Evolutionary conservation across 306 rosid species (phyloP), one percentile per base, ranked within the genome.

Genomic region (Glycyrrhiza uralensis): DNA sequence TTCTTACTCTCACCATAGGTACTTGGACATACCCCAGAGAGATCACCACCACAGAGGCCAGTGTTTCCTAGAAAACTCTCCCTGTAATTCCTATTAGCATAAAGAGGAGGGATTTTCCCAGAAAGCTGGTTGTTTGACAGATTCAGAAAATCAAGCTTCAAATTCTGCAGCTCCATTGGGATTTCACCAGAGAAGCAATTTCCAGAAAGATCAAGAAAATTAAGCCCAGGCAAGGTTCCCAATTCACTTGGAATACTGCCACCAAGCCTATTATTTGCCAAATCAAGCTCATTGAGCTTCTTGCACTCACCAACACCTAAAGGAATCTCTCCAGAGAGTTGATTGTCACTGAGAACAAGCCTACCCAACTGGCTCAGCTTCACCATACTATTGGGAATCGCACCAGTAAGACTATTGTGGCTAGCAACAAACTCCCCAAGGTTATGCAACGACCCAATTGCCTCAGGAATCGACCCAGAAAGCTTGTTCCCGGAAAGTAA

Each of bases 201-300:
- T 17, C 81, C 62, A 15, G 94, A 86, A 68, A 90, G 94, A 84
- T 90, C 97, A 45, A 90, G 94, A 83, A 83, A 90, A 80, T 86
- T 90, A 62, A 90, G 97, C 45, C 44, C 90, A 0, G 87, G 85
- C 71, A 88, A 82, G 71, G 74, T 69, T 39, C 89, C 92, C 42
- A 90, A 77, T 75, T 88, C 87, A 60, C 56, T 76, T 7, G 92
- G 94, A 50, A 90, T 76, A 17, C 64, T 69, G 2, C 97, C 94
- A 66, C 35, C 35, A 8, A 90, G 29, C 76, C 33, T 72, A 55
- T 90, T 90, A 81, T 83, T 81, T 0, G 90, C 92, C 79, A 90
- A 81, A 79, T 78, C 85, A 49, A 90, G 87, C 70, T 88, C 92
- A 55, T 83, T 84, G 52, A 90, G 90, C 84, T 78, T 80, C 75